A percentile compares a stretch with the other conserved stretches of the same genome.
These are phyloP conservation scores for Bacterosira constricta DNA, from an alignment of 108 stramenopile genomes.

Conservation along the genomic window DNA sequence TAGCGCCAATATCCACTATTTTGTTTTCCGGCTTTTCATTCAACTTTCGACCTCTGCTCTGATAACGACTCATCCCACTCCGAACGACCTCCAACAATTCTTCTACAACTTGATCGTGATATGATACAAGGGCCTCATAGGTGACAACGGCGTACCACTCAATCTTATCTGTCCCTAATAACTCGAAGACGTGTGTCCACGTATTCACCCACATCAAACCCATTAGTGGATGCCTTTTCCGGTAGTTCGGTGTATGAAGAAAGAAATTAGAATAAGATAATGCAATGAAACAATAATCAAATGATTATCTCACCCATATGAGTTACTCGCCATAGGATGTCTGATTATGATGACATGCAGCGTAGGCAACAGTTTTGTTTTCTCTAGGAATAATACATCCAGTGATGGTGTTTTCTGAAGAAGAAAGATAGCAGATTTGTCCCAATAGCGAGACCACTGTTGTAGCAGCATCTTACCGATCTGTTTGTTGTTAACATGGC, in stretches of 20 bases:
- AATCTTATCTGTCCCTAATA: constrained; percentile 12
- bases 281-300: no score
- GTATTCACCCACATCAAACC: constrained; percentile 15
- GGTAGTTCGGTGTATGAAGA: no score
- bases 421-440: constrained; percentile 19
- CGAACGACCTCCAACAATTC: constrained; percentile 30
- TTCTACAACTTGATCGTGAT: constrained; percentile 24
- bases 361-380: constrained; percentile 19
- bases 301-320: no score
- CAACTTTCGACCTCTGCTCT: no score
- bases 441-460: constrained; percentile 29
- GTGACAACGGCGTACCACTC: constrained; percentile 41
- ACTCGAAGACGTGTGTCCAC: constrained; percentile 14
- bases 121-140: constrained; percentile 25
- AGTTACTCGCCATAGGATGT: constrained; percentile 36
- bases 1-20: not conserved
- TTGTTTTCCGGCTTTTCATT: not conserved
- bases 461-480: constrained; percentile 18
- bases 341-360: constrained; percentile 29
- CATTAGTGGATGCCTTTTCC: not conserved
- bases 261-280: no score
- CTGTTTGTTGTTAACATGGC: not conserved
- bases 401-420: constrained; percentile 34
- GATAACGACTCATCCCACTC: constrained; percentile 27
- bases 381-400: constrained; percentile 29